A percentile compares a stretch with the other conserved stretches of the same genome.
Conservation (phyloP, 306 rosid species). For the Vigna hirtella region DNA sequence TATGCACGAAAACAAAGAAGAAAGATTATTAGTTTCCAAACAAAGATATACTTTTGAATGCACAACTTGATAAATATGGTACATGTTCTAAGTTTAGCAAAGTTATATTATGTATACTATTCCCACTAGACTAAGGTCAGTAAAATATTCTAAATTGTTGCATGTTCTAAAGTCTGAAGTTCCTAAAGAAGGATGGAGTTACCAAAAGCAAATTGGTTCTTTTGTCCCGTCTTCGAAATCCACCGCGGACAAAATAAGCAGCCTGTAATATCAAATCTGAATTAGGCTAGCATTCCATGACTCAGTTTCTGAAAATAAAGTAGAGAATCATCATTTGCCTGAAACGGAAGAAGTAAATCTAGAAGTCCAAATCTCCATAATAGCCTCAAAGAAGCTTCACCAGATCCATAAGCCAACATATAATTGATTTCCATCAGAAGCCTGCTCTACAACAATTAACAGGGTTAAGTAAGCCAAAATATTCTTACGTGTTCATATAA, state of each 20-base stretch:
- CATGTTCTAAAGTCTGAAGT: conserved; percentile 32
- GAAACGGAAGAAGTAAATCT: conserved; percentile 82
- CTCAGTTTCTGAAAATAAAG: conserved; percentile 38
- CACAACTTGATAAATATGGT: conserved; percentile 29
- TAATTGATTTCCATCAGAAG: conserved; percentile 87
- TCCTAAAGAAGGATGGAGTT: conserved; percentile 34
- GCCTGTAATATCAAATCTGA: conserved; percentile 67
- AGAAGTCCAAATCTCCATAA: conserved; percentile 88
- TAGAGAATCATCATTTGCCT: conserved; percentile 51
- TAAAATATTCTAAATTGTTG: neutral
- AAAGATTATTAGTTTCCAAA: conserved; percentile 16
- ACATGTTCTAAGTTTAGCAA: conserved; percentile 31
- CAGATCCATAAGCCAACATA: conserved; percentile 90
- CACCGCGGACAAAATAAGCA: conserved; percentile 69
- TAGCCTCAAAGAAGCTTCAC: conserved; percentile 83
- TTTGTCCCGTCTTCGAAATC: conserved; percentile 83
- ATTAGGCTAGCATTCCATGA: conserved; percentile 36
- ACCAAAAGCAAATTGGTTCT: conserved; percentile 94
- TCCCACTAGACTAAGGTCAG: conserved; percentile 13
- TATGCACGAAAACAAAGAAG: conserved; percentile 14
- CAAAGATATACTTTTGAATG: neutral
- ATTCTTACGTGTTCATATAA: conserved; percentile 29
- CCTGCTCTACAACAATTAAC: conserved; percentile 68
- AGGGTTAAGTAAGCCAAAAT: conserved; percentile 37
- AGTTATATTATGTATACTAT: conserved; percentile 15